A percentile compares a stretch with the other conserved stretches of the same genome.
phyloP scores from a whole-genome alignment of 805 yeast species.

The Suhomyces tanzawaensis region DNA sequence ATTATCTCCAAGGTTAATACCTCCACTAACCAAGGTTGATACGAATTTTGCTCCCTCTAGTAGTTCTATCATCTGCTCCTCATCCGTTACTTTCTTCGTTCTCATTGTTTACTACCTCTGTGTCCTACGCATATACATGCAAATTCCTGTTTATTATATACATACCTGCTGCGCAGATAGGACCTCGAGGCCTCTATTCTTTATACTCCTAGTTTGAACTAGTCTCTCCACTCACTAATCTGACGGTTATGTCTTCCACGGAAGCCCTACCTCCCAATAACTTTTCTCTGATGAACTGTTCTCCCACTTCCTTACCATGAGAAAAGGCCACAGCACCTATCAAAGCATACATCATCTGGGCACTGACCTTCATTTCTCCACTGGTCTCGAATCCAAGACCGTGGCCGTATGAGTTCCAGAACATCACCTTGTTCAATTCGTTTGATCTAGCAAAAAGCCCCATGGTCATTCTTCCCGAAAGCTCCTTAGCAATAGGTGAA shows the following conservation, averaged over 20 bases:
- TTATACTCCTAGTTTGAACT: not conserved
- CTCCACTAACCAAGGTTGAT: too few species aligned
- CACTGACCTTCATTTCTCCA: conserved; percentile 56
- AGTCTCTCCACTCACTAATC: conserved; percentile 21
- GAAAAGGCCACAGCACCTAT: conserved; percentile 66
- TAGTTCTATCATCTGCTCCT: not conserved
- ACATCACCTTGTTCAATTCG: conserved; percentile 52
- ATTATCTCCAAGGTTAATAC: too few species aligned
- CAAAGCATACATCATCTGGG: conserved; percentile 57
- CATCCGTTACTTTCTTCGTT: not conserved
- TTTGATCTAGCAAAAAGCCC: conserved; percentile 51
- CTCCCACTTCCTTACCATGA: conserved; percentile 61
- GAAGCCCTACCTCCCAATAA: conserved; percentile 33
- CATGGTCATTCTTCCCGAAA: conserved; percentile 49
- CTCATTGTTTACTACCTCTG: not conserved
- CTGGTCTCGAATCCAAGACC: conserved; percentile 44
- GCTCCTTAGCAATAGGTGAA: conserved; percentile 47
- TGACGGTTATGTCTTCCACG: conserved; percentile 35
- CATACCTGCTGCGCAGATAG: too few species aligned
- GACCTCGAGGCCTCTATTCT: too few species aligned
- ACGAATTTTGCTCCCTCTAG: not conserved
- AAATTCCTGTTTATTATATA: not conserved
- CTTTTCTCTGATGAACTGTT: conserved; percentile 54
- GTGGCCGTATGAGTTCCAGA: conserved; percentile 63
- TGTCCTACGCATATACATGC: not conserved